Percentiles rank a stretch among this genome's conserved stretches.
phyloP scores from a whole-genome alignment of 257 asterid genomes.

The Buddleja alternifolia region DNA sequence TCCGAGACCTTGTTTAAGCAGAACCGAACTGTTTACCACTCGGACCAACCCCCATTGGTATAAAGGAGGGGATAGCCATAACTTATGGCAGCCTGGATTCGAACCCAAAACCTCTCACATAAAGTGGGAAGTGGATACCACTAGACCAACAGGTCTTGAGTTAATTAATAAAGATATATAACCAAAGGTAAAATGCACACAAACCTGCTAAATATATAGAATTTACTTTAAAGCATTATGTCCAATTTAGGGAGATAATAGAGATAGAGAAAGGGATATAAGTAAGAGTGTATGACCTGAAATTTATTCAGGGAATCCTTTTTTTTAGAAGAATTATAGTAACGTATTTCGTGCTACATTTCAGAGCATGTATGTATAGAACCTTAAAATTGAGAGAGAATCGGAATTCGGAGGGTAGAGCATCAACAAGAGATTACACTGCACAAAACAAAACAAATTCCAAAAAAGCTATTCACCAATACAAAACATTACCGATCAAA shows the following conservation, averaged over 20 bases:
- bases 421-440: constrained; percentile 25
- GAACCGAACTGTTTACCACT: too few relatives aligned
- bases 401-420: constrained; percentile 1
- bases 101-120: too few relatives aligned
- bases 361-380: constrained; percentile 15
- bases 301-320: constrained; percentile 35
- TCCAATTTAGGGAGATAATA: background rate
- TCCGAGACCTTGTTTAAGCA: too few relatives aligned
- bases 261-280: constrained; percentile 14
- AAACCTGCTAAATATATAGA: constrained; percentile 16
- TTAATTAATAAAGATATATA: too few relatives aligned
- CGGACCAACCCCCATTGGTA: too few relatives aligned
- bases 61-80: too few relatives aligned
- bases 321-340: constrained; percentile 14
- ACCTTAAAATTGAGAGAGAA: constrained; percentile 22
- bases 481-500: constrained; percentile 33
- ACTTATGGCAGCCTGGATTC: too few relatives aligned
- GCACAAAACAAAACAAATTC: constrained; percentile 25
- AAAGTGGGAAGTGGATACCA: too few relatives aligned
- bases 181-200: constrained; percentile 19
- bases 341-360: constrained; percentile 15
- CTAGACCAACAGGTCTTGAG: too few relatives aligned
- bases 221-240: constrained; percentile 21
- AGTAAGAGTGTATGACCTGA: constrained; percentile 21
- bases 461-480: constrained; percentile 15